Evolutionary conservation across 768 basidiomycete genomes (phyloP).

Genomic region (Suillus spraguei): DNA sequence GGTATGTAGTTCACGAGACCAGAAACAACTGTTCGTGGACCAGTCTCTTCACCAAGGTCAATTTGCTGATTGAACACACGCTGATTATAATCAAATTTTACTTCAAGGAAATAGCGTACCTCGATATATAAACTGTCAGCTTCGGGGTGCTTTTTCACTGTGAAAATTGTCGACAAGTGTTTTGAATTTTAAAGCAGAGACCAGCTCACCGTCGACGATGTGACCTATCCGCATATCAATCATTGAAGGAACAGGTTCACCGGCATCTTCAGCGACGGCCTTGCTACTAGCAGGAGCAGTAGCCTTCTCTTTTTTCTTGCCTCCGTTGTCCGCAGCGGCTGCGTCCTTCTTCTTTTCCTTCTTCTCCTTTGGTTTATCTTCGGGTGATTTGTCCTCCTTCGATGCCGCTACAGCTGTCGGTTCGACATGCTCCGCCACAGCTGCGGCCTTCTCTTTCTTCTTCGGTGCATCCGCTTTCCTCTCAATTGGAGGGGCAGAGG

Average conservation of each 20-base stretch:
- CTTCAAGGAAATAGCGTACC: constrained; percentile 40
- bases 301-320: constrained; percentile 47
- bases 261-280: constrained; percentile 57
- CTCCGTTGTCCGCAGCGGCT: constrained; percentile 28
- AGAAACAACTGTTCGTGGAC: constrained; percentile 95
- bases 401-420: constrained; percentile 34
- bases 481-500: constrained; percentile 71
- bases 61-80: constrained; percentile 67
- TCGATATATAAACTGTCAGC: constrained; percentile 98
- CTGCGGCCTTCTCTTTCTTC: constrained; percentile 70
- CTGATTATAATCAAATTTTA: constrained; percentile 6
- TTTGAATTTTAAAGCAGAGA: not conserved
- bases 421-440: constrained; percentile 35
- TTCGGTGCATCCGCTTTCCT: constrained; percentile 73
- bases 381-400: constrained; percentile 34
- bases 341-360: constrained; percentile 58
- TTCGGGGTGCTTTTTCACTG: constrained; percentile 95
- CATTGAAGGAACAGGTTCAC: constrained; percentile 94
- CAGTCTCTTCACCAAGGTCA: constrained; percentile 92
- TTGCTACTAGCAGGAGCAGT: constrained; percentile 32
- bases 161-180: constrained; percentile 3
- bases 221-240: constrained; percentile 94
- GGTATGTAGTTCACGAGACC: constrained; percentile 96
- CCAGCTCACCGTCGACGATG: constrained; percentile 79
- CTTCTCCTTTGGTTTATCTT: constrained; percentile 45